Evolutionary conservation across 495 filamentous ascomycete species (phyloP), one percentile per base, ranked within the genome.

Genomic region (Neurospora cerealis): DNA sequence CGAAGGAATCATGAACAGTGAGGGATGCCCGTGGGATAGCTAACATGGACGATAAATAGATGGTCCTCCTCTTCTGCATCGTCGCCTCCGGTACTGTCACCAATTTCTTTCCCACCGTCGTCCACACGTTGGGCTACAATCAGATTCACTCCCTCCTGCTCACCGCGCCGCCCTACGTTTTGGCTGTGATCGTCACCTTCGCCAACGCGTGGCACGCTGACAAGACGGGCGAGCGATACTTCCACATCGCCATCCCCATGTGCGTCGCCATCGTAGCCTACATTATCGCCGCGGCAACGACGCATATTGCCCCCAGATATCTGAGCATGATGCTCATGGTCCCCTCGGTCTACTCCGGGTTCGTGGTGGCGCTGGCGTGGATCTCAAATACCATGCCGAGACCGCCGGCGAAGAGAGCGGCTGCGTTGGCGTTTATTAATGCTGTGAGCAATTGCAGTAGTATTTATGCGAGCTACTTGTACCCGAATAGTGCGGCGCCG

Each of bases 61-160:
- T 89, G 80, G 79, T 93, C 11, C 82, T 92, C 69, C 86, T 95
- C 70, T 87, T 93, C 69, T 88, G 91, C 77, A 91, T 93, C 79
- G 89, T 93, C 17, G 88, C 90, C 37, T 88, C 89, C 37, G 90
- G 88, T 70, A 90, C 91, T 3, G 90, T 93, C 10, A 93, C 92
- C n/a, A 95, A 96, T 80, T 96, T 96, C 87, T 95, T 96, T 83
- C 93, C 93, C 0, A 91, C 93, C 17, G 91, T 97, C 32, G 93
- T 96, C 40, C 84, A 87, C 48, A 95, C 93, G 2, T 85, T 97
- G 7, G 86, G 89, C 9, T 92, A 89, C 78, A 79, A 77, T 73
- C 84, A 85, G 19, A 89, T 93, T 75, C 78, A 85, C 24, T 90
- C 93, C 1, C 88, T 96, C 11, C 88, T 94, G 4, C 87, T 96